Percentiles rank a stretch among this genome's conserved stretches.
Evolutionary conservation across 495 filamentous ascomycete genomes (phyloP).

Genomic region (Margaritispora aquatica): DNA sequence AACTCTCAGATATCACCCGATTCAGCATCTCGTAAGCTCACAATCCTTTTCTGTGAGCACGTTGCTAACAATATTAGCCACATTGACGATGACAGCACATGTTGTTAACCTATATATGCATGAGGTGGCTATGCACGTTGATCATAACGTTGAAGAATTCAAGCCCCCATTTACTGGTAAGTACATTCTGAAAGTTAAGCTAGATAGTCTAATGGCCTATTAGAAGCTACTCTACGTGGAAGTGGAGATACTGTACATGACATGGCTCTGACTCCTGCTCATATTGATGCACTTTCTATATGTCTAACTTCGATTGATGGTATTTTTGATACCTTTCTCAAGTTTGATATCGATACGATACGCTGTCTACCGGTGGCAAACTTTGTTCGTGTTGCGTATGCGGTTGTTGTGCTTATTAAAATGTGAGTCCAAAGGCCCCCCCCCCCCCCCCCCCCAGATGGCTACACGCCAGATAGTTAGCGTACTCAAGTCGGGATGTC

Average conservation of each 20-base stretch:
- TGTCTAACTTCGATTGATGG: conserved; percentile 68
- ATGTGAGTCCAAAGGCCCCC: conserved; percentile 36
- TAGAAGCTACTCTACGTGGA: conserved; percentile 33
- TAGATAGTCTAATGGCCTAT: not conserved
- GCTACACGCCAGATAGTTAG: too few relatives aligned
- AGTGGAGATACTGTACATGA: conserved; percentile 20
- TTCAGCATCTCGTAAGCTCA: conserved; percentile 27
- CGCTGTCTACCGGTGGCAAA: conserved; percentile 69
- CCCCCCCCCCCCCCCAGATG: too few relatives aligned
- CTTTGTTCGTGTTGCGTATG: conserved; percentile 74
- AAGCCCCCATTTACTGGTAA: conserved; percentile 36
- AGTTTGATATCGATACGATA: conserved; percentile 53
- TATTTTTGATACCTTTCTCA: conserved; percentile 63
- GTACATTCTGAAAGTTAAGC: not conserved
- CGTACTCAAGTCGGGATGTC: too few relatives aligned
- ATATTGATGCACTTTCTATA: conserved; percentile 65
- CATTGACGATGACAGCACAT: conserved; percentile 53
- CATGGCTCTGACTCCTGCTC: conserved; percentile 48
- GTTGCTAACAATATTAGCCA: conserved; percentile 31
- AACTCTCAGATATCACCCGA: conserved; percentile 25
- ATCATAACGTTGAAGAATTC: conserved; percentile 59
- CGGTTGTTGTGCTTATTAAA: conserved; percentile 81
- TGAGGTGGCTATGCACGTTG: conserved; percentile 74
- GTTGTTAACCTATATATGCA: conserved; percentile 77
- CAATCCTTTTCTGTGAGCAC: not conserved